Conservation (phyloP, 2,329 filamentous ascomycete genomes). For the Dactylonectria macrodidyma region DNA sequence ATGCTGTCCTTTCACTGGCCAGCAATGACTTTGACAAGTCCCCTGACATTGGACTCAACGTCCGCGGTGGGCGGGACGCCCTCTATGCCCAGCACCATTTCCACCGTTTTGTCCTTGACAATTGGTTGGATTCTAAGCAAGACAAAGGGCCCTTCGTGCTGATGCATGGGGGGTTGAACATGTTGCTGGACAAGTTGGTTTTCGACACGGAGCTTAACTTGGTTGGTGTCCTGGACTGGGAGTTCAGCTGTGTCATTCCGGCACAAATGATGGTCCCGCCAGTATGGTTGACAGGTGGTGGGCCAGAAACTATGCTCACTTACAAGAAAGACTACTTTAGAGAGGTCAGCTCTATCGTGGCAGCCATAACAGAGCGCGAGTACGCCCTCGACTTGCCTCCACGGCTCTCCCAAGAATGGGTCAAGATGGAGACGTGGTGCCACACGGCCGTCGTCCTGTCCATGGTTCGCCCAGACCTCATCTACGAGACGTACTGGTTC, state of each 20-base stretch:
- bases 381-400: not conserved
- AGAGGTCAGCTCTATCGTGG: too few relatives aligned
- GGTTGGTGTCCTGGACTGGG: slow-evolving; percentile 13
- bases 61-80: too few relatives aligned
- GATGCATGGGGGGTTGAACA: too few relatives aligned
- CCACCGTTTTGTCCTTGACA: too few relatives aligned
- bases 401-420: slow-evolving; percentile 12
- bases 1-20: too few relatives aligned
- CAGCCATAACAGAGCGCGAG: slow-evolving; percentile 3
- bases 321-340: not conserved
- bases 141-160: too few relatives aligned
- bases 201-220: slow-evolving; percentile 13
- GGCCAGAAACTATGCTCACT: not conserved
- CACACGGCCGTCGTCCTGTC: slow-evolving; percentile 8
- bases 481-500: not conserved
- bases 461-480: slow-evolving; percentile 9
- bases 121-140: too few relatives aligned
- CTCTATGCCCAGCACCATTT: too few relatives aligned
- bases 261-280: slow-evolving; percentile 14
- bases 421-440: slow-evolving; percentile 14
- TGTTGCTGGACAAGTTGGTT: not conserved
- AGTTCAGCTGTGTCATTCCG: slow-evolving; percentile 6
- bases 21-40: too few relatives aligned
- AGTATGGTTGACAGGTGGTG: slow-evolving; percentile 13
- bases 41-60: too few relatives aligned